A percentile compares a stretch with the other conserved stretches of the same genome.
Conservation (phyloP, 257 asterid genomes). For the Jasminum sambac region DNA sequence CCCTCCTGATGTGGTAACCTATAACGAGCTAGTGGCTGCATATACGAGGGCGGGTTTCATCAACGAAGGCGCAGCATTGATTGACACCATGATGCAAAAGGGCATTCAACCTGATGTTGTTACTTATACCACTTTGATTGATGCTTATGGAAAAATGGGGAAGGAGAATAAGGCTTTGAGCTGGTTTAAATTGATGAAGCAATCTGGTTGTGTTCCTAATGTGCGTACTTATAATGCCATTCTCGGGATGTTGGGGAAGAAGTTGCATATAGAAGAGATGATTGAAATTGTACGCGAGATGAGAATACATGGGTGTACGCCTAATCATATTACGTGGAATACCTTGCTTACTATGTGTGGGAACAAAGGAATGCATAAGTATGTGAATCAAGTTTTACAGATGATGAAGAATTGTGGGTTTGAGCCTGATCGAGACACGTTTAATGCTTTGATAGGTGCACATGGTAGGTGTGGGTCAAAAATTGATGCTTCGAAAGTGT, state of each 20-base stretch:
- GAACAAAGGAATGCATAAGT: constrained; percentile 70
- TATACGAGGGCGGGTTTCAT: constrained; percentile 88
- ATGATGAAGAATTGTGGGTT: constrained; percentile 92
- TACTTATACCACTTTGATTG: constrained; percentile 87
- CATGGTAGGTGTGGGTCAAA: constrained; percentile 86
- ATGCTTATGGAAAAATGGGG: constrained; percentile 93
- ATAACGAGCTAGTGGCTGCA: constrained; percentile 89
- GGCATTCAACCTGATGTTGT: constrained; percentile 84
- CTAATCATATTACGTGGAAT: constrained; percentile 93
- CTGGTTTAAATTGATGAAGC: constrained; percentile 71
- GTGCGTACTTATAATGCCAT: constrained; percentile 87
- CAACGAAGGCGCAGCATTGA: constrained; percentile 80
- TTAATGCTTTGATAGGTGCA: constrained; percentile 81
- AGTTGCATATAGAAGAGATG: constrained; percentile 78
- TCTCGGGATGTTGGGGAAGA: constrained; percentile 91
- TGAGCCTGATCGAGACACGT: constrained; percentile 89
- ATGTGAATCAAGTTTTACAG: constrained; percentile 65
- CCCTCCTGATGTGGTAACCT: constrained; percentile 89
- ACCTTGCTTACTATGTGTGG: constrained; percentile 89
- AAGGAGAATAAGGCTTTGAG: constrained; percentile 71
- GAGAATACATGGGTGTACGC: constrained; percentile 78
- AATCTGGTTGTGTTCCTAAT: constrained; percentile 89
- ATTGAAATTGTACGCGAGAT: constrained; percentile 71
- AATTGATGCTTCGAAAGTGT: constrained; percentile 67
- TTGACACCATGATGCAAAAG: constrained; percentile 70